Percentiles rank a stretch among this genome's conserved stretches.
phyloP scores from a whole-genome alignment of 345 rosid genomes.

The Anacardium occidentale region DNA sequence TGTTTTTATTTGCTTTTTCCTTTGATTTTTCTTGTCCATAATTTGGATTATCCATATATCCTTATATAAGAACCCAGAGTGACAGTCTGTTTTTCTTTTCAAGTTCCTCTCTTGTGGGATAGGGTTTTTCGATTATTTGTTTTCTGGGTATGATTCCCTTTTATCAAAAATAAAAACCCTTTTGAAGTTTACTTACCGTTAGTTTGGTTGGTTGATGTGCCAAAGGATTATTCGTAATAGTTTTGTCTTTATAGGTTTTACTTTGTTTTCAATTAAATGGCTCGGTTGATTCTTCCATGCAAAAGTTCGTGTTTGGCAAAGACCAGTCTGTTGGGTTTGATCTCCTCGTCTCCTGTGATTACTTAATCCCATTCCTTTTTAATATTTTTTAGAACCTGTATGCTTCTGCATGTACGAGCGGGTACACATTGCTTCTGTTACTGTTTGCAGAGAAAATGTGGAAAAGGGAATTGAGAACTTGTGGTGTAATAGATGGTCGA shows the following conservation, averaged over 20 bases:
- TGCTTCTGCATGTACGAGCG: neutral
- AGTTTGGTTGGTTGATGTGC: neutral
- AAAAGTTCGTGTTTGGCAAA: slow-evolving; percentile 72
- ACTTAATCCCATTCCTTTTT: slow-evolving; percentile 26
- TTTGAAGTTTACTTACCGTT: neutral
- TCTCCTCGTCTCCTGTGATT: slow-evolving; percentile 82
- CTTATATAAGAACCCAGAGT: slow-evolving; percentile 15
- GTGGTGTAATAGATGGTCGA: neutral
- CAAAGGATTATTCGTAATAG: neutral
- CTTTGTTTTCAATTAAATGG: slow-evolving; percentile 44
- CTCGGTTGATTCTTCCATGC: slow-evolving; percentile 79
- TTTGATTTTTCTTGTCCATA: slow-evolving; percentile 39
- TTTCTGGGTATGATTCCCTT: slow-evolving; percentile 21
- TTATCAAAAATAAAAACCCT: neutral
- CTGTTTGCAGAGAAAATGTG: neutral
- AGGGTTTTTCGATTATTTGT: slow-evolving; percentile 26
- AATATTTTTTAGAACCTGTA: neutral
- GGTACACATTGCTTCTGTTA: neutral
- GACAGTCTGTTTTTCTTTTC: slow-evolving; percentile 9
- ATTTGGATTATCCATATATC: slow-evolving; percentile 44
- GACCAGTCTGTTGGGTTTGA: slow-evolving; percentile 68
- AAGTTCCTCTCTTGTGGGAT: slow-evolving; percentile 8
- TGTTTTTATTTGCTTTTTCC: slow-evolving; percentile 9
- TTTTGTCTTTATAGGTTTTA: slow-evolving; percentile 8
- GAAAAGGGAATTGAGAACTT: neutral